Conservation (phyloP, 805 yeast species). For the Kodamaea laetipori region DNA sequence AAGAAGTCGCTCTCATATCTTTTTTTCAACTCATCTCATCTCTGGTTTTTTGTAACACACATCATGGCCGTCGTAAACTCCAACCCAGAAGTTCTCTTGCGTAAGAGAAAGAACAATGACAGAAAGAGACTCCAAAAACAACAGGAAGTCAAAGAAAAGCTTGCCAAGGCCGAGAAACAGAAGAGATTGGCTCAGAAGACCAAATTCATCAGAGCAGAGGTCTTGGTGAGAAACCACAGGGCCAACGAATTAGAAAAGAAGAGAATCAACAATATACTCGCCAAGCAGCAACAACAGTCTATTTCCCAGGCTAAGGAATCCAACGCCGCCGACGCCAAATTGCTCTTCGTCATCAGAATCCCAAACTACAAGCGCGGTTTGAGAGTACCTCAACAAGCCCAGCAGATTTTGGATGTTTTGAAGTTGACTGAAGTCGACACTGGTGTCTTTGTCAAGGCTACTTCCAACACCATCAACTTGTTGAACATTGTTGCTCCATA, state of each 20-base stretch:
- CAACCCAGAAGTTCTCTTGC: slow-evolving; percentile 75
- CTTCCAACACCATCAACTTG: slow-evolving; percentile 59
- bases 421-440: slow-evolving; percentile 61
- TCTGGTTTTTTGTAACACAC: neutral
- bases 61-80: slow-evolving; percentile 55
- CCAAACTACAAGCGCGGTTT: slow-evolving; percentile 61
- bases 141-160: slow-evolving; percentile 57
- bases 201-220: slow-evolving; percentile 73
- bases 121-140: slow-evolving; percentile 72
- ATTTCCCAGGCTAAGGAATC: slow-evolving; percentile 27
- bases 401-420: slow-evolving; percentile 58
- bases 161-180: slow-evolving; percentile 43
- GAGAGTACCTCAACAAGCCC: slow-evolving; percentile 65
- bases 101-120: slow-evolving; percentile 79
- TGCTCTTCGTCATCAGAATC: slow-evolving; percentile 68
- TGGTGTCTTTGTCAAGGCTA: slow-evolving; percentile 72
- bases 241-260: slow-evolving; percentile 68
- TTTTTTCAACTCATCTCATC: slow-evolving; percentile 14
- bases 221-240: slow-evolving; percentile 64
- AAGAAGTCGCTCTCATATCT: neutral
- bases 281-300: slow-evolving; percentile 46
- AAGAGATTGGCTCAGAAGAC: slow-evolving; percentile 46
- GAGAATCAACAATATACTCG: slow-evolving; percentile 62
- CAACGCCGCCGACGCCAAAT: slow-evolving; percentile 31
- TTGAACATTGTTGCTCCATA: slow-evolving; percentile 72